Base-by-base conservation (phyloP, 306 rosid genomes). In the Pueraria montana region DNA sequence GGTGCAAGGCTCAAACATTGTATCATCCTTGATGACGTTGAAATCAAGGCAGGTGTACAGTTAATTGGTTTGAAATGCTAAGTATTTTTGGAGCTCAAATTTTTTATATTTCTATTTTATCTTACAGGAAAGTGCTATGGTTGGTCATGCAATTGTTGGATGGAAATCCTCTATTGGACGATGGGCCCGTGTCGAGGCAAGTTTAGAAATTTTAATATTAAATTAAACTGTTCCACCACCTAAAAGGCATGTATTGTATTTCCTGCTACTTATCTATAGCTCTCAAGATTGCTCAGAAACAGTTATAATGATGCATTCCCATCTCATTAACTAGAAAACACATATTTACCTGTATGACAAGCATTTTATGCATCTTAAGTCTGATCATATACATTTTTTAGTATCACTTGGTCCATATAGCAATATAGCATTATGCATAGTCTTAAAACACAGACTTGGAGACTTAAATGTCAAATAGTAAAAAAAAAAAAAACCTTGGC, bases 161-260 rank as follows among this genome's bases (percentile, higher is more conserved):
- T 96, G 99, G 99, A 96, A 96, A 86, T 94, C 98, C 43, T 86
- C 97, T 23, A 77, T 94, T 66, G 99, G 99, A 66, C 87, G 86
- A 85, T 94, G 99, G 99, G 89, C 99, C 8, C 92, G 94, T 9
- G 94, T 91, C 73, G 98, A 96, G 97, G 99, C 84, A 91, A 86
- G 96, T 84, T 84, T 46, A 30, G 5, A 85, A 66, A 72, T 52
- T 72, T 53, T 50, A 40, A 49, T 58, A 42, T 12, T 69, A 4
- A 75, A 46, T 21, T 72, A 21, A 45, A 58, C 14, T 40, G 26
- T 30, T 70, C 66, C 18, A 16, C 77, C 40, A 49, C 76, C 14
- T 40, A 8, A 65, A 80, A 74, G 42, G 55, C 58, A 21, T 71
- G 11, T 67, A 8, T 46, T 67, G 30, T 69, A 13, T 53, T 52